Conservation (phyloP, 768 basidiomycete species). For the Phanerodontia chrysosporium region DNA sequence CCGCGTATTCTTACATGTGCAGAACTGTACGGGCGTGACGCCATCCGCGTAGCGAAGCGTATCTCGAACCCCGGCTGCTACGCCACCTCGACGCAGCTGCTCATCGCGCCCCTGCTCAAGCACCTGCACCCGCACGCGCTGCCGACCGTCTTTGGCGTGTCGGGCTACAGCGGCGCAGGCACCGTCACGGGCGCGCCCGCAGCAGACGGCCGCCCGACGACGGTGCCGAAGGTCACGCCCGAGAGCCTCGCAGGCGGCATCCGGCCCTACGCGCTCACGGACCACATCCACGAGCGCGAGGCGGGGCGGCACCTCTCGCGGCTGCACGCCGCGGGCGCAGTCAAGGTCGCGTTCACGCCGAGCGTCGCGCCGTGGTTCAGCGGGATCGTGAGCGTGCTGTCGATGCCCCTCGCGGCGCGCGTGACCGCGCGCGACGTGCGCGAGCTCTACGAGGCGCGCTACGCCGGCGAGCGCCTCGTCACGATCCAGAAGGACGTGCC, state of each 20-base stretch:
- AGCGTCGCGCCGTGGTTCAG: conserved; percentile 92
- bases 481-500: conserved; percentile 67
- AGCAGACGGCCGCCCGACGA: conserved; percentile 65
- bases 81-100: conserved; percentile 87
- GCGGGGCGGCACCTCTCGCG: conserved; percentile 77
- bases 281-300: conserved; percentile 99
- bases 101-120: conserved; percentile 83
- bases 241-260: conserved; percentile 73
- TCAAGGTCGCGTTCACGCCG: conserved; percentile 83
- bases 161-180: conserved; percentile 94
- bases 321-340: conserved; percentile 32
- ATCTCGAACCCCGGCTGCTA: conserved; percentile 99
- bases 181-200: conserved; percentile 67
- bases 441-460: conserved; percentile 72
- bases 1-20: conserved; percentile 4
- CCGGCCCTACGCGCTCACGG: conserved; percentile 86
- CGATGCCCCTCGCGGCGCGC: conserved; percentile 67
- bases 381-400: conserved; percentile 86
- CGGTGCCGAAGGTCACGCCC: conserved; percentile 76
- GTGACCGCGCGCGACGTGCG: conserved; percentile 71
- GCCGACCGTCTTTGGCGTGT: conserved; percentile 89
- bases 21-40: conserved; percentile 85
- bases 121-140: conserved; percentile 54
- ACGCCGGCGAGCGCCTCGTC: conserved; percentile 71
- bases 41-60: conserved; percentile 66